Conservation (phyloP, 257 asterid species). For the Striga asiatica region DNA sequence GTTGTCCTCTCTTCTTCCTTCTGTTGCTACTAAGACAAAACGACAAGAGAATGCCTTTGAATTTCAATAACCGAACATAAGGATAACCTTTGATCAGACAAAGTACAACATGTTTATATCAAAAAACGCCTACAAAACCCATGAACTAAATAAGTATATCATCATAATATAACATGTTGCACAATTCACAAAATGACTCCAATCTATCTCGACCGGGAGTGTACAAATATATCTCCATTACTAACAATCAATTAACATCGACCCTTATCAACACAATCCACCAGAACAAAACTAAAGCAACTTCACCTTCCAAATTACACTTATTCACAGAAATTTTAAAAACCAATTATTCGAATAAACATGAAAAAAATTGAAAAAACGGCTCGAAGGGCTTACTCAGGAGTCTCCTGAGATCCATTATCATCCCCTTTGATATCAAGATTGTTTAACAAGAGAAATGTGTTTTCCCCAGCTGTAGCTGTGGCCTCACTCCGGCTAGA, state of each 20-base stretch:
- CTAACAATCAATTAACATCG: too few relatives aligned
- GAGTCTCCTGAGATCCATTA: conserved; percentile 74
- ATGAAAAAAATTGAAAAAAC: background rate
- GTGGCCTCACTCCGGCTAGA: conserved; percentile 91
- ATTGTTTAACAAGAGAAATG: conserved; percentile 48
- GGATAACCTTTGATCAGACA: too few relatives aligned
- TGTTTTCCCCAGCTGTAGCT: conserved; percentile 55
- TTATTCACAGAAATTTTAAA: background rate
- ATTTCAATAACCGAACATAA: background rate
- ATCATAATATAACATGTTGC: too few relatives aligned
- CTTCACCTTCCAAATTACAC: background rate
- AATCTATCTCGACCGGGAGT: too few relatives aligned
- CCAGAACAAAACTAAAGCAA: background rate
- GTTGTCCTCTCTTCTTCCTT: conserved; percentile 94
- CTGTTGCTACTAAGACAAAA: conserved; percentile 33
- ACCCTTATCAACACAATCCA: too few relatives aligned
- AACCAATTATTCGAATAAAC: background rate
- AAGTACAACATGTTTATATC: too few relatives aligned
- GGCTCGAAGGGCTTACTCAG: conserved; percentile 50
- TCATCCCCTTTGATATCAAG: conserved; percentile 86
- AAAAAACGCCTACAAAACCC: too few relatives aligned
- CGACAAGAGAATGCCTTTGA: background rate
- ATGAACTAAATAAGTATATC: too few relatives aligned
- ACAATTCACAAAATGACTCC: too few relatives aligned
- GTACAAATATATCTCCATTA: too few relatives aligned